Percentiles rank a stretch among this genome's conserved stretches.
Conservation (phyloP, 176 grass and related monocot genomes). For the Rhynchospora breviuscula region DNA sequence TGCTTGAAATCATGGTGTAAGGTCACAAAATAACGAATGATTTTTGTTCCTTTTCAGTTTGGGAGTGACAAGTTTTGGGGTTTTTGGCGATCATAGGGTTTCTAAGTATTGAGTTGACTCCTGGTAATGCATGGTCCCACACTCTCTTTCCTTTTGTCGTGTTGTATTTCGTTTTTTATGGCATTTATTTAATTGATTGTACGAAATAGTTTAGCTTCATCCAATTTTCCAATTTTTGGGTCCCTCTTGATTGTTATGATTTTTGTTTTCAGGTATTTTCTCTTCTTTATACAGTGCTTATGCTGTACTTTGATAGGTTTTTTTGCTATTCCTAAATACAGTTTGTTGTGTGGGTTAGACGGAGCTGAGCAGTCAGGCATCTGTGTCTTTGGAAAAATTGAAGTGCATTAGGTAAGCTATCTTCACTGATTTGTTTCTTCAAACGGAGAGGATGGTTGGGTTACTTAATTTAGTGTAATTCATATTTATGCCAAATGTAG, state of each 20-base stretch:
- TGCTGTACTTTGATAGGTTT: background rate
- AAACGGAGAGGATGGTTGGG: background rate
- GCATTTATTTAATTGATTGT: background rate
- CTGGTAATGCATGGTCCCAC: background rate
- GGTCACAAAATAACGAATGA: background rate
- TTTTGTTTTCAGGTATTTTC: background rate
- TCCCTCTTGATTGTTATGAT: background rate
- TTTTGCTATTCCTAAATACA: background rate
- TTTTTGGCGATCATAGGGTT: conserved; percentile 7
- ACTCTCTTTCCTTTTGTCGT: background rate
- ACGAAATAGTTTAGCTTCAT: background rate
- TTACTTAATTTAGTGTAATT: background rate
- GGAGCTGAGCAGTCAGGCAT: conserved; percentile 1
- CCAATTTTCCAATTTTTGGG: background rate
- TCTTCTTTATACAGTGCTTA: background rate
- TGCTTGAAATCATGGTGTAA: background rate
- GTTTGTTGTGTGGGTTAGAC: background rate
- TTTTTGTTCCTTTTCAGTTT: background rate
- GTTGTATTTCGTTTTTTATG: background rate
- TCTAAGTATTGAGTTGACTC: background rate
- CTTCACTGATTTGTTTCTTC: background rate
- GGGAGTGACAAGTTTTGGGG: background rate
- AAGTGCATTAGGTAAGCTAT: conserved; percentile 11
- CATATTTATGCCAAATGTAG: conserved; percentile 12
- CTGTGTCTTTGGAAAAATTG: background rate